phyloP scores from a whole-genome alignment of 2,329 filamentous ascomycete species.

The Colletotrichum filicis region DNA sequence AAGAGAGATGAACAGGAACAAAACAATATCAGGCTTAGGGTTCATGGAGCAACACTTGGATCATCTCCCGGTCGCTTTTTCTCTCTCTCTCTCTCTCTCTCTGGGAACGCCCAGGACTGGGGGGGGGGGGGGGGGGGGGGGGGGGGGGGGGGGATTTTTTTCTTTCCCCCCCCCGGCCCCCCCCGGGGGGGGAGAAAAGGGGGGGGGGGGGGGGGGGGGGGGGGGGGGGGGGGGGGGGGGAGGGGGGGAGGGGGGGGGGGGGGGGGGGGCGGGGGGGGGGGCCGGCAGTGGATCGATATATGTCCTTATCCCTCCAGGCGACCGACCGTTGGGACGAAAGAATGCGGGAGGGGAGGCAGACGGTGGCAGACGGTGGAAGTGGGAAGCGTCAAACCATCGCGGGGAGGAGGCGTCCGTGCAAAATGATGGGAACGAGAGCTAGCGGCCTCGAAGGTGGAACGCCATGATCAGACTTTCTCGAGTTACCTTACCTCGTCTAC shows the following conservation, averaged over 20 bases:
- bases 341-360: conserved; percentile 28
- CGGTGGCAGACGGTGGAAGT: conserved; percentile 18
- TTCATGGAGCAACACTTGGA: conserved; percentile 16
- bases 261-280: too few species aligned
- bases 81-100: background rate
- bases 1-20: background rate
- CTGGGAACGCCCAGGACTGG: conserved; percentile 1
- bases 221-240: too few species aligned
- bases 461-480: conserved; percentile 21
- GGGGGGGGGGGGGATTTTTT: too few species aligned
- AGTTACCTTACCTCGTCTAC: background rate
- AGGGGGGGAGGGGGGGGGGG: too few species aligned
- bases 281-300: conserved; percentile 25
- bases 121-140: too few species aligned
- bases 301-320: conserved; percentile 19
- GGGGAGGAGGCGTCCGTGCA: conserved; percentile 35
- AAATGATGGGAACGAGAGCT: conserved; percentile 26
- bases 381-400: conserved; percentile 34
- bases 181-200: too few species aligned
- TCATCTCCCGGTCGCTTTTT: background rate
- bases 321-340: conserved; percentile 22
- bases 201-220: too few species aligned
- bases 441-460: conserved; percentile 13
- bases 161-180: too few species aligned
- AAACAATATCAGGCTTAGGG: conserved; percentile 3